Evolutionary conservation across 176 grass and related monocot species (phyloP).

Genomic region (Tuctoria greenei): DNA sequence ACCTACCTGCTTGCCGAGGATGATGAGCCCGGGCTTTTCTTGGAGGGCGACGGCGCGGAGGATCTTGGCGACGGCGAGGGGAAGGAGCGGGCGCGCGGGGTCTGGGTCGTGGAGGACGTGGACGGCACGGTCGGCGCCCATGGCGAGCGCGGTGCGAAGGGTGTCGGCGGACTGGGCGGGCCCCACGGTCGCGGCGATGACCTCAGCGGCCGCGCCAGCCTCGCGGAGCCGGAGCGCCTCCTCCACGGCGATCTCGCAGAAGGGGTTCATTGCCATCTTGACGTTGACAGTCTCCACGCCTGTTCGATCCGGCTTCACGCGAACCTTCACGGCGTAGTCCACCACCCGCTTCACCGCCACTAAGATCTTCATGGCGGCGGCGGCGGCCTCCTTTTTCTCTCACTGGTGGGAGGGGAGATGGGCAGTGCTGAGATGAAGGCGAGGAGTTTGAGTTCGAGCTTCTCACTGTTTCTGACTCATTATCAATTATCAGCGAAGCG

Average conservation of each 20-base stretch:
- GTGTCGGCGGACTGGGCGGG: conserved; percentile 72
- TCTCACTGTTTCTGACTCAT: conserved; percentile 37
- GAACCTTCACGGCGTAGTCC: conserved; percentile 93
- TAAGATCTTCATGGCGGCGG: conserved; percentile 71
- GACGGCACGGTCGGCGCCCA: conserved; percentile 88
- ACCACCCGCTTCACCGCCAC: conserved; percentile 91
- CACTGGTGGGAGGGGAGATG: neutral
- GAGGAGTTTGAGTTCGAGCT: conserved; percentile 37
- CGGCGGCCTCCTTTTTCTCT: neutral
- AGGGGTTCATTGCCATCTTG: conserved; percentile 99
- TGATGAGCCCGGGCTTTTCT: conserved; percentile 68
- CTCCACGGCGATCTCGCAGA: conserved; percentile 94
- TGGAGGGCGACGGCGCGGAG: conserved; percentile 62
- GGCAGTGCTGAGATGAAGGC: neutral
- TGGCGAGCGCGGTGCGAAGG: conserved; percentile 90
- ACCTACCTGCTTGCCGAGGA: conserved; percentile 90
- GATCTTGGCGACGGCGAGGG: conserved; percentile 79
- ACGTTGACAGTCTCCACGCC: conserved; percentile 72
- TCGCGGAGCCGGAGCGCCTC: conserved; percentile 80
- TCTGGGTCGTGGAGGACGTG: conserved; percentile 61
- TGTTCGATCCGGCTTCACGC: conserved; percentile 68
- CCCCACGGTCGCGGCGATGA: conserved; percentile 77
- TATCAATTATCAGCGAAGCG: neutral
- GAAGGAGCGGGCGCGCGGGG: conserved; percentile 56
- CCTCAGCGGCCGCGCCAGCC: conserved; percentile 60